Conservation (phyloP, 306 rosid genomes). For the Dalbergia oliveri region DNA sequence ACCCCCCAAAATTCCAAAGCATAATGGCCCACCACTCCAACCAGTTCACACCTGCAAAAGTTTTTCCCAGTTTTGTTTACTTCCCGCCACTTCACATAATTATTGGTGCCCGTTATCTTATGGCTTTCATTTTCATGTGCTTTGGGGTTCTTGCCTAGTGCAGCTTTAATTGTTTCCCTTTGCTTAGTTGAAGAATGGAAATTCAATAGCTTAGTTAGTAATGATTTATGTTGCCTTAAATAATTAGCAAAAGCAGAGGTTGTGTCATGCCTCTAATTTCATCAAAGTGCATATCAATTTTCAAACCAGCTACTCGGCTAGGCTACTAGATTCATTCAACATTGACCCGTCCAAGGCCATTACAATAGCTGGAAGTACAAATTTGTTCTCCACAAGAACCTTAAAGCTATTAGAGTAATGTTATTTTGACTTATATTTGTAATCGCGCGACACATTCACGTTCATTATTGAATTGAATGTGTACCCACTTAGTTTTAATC, state of each 20-base stretch:
- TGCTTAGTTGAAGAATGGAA: slow-evolving; percentile 11
- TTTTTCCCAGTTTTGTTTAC: slow-evolving; percentile 2
- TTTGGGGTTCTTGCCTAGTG: not conserved
- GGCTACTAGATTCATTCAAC: slow-evolving; percentile 39
- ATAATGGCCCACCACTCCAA: slow-evolving; percentile 59
- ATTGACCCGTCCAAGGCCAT: slow-evolving; percentile 25
- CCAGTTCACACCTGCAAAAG: slow-evolving; percentile 65
- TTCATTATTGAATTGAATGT: too few species aligned
- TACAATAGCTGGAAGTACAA: slow-evolving; percentile 36
- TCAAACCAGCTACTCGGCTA: slow-evolving; percentile 8
- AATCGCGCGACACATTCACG: too few species aligned
- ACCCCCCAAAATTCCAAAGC: slow-evolving; percentile 68
- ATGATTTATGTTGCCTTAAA: slow-evolving; percentile 20
- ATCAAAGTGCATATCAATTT: slow-evolving; percentile 19
- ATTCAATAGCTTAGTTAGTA: not conserved
- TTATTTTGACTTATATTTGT: too few species aligned
- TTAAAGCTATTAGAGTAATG: slow-evolving; percentile 21
- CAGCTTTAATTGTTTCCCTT: too few species aligned
- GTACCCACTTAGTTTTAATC: too few species aligned
- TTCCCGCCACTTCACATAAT: slow-evolving; percentile 54
- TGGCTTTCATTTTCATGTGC: not conserved
- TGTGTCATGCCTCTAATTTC: slow-evolving; percentile 25
- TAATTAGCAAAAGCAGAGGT: slow-evolving; percentile 25
- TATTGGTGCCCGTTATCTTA: slow-evolving; percentile 44
- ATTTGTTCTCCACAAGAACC: not conserved